Percentiles rank a stretch among this genome's conserved stretches.
Evolutionary conservation across 108 stramenopile genomes (phyloP).

Genomic region (Cyclotella baltica): DNA sequence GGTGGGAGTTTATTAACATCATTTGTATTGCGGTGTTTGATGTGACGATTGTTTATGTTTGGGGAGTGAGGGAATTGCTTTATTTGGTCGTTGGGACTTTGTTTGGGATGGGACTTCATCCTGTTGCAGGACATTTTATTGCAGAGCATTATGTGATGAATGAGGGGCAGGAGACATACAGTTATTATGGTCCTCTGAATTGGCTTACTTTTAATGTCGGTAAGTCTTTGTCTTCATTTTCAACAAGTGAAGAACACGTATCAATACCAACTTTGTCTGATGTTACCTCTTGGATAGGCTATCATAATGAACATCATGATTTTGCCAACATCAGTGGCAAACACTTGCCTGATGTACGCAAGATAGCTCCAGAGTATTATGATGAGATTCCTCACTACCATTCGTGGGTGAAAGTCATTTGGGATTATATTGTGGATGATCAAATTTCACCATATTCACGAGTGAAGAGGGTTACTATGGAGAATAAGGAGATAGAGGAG

Average conservation of each 20-base stretch:
- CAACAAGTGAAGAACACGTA: no score
- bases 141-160: slow-evolving; percentile 93
- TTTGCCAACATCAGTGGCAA: slow-evolving; percentile 88
- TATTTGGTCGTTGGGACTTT: slow-evolving; percentile 86
- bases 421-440: slow-evolving; percentile 81
- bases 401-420: slow-evolving; percentile 86
- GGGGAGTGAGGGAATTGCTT: slow-evolving; percentile 70
- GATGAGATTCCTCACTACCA: slow-evolving; percentile 84
- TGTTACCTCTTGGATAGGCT: no score
- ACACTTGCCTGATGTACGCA: slow-evolving; percentile 79
- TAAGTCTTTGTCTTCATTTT: no score
- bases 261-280: no score
- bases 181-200: slow-evolving; percentile 93
- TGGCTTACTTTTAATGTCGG: slow-evolving; percentile 87
- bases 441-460: slow-evolving; percentile 84
- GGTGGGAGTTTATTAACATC: slow-evolving; percentile 73
- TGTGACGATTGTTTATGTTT: slow-evolving; percentile 57
- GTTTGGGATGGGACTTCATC: slow-evolving; percentile 90
- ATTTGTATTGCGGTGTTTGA: slow-evolving; percentile 66
- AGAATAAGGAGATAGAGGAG: slow-evolving; percentile 43
- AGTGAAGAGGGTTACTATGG: slow-evolving; percentile 69
- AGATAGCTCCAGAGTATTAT: slow-evolving; percentile 91
- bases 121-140: slow-evolving; percentile 97
- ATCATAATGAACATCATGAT: slow-evolving; percentile 98
- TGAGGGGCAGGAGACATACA: slow-evolving; percentile 88